phyloP scores from a whole-genome alignment of 2,329 filamentous ascomycete species.

The Alternaria viburni region DNA sequence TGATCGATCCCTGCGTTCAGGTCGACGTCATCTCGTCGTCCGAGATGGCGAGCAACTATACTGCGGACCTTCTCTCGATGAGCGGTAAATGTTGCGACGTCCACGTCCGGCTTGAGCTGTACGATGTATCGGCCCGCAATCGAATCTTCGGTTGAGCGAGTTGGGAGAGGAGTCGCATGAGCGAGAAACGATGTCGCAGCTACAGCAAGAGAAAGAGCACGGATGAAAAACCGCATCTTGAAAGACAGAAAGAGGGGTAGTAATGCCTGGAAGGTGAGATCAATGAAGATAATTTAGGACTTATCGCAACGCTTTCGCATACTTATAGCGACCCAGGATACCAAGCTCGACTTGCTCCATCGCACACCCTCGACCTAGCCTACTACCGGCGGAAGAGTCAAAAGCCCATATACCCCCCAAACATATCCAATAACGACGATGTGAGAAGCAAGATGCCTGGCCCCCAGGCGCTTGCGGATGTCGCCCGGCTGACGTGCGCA shows the following conservation, averaged over 20 bases:
- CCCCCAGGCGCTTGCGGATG: neutral
- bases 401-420: neutral
- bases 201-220: slow-evolving; percentile 26
- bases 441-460: slow-evolving; percentile 5
- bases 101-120: slow-evolving; percentile 47
- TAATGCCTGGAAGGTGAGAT: too few species aligned
- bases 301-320: neutral
- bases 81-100: slow-evolving; percentile 29
- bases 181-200: slow-evolving; percentile 26
- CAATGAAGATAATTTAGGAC: rapidly evolving
- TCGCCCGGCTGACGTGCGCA: neutral
- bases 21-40: slow-evolving; percentile 20
- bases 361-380: neutral
- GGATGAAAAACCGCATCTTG: slow-evolving; percentile 36
- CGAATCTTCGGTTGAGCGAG: slow-evolving; percentile 7
- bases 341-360: neutral
- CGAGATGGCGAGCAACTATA: slow-evolving; percentile 36
- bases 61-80: slow-evolving; percentile 35
- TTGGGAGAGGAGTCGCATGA: slow-evolving; percentile 26
- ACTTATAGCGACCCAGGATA: neutral
- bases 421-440: slow-evolving; percentile 20
- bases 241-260: neutral
- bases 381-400: neutral
- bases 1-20: slow-evolving; percentile 27
- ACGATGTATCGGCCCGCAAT: slow-evolving; percentile 53